phyloP scores from a whole-genome alignment of 495 filamentous ascomycete species.

The Penicillium malachiteum region DNA sequence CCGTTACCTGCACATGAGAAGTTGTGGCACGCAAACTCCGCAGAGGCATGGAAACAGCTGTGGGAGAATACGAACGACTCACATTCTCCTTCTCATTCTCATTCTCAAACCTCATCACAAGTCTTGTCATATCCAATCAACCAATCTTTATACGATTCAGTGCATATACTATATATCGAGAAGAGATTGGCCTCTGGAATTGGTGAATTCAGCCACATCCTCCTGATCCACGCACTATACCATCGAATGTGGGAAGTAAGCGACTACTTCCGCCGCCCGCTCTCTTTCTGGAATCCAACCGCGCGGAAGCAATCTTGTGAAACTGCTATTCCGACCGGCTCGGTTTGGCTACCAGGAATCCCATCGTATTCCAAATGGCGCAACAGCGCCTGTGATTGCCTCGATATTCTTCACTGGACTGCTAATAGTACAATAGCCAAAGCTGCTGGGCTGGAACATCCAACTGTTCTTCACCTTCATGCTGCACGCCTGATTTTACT shows the following conservation, averaged over 20 bases:
- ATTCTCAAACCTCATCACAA: not conserved
- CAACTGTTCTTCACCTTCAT: conserved; percentile 54
- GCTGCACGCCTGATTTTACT: conserved; percentile 42
- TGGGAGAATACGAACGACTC: conserved; percentile 26
- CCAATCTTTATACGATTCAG: conserved; percentile 43
- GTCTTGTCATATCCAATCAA: conserved; percentile 21
- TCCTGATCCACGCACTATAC: conserved; percentile 51
- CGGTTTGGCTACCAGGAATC: conserved; percentile 52
- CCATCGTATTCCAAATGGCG: conserved; percentile 54
- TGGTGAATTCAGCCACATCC: conserved; percentile 48
- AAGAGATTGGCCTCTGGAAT: conserved; percentile 42
- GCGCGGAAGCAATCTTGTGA: conserved; percentile 43
- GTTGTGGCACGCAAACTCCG: conserved; percentile 43
- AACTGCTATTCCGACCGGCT: conserved; percentile 34
- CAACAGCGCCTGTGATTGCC: conserved; percentile 53
- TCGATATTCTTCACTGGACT: conserved; percentile 57
- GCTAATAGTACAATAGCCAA: conserved; percentile 47
- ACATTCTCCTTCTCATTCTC: not conserved
- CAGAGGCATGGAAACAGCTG: conserved; percentile 38
- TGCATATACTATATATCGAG: conserved; percentile 51
- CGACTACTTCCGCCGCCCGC: conserved; percentile 43
- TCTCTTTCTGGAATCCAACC: conserved; percentile 51
- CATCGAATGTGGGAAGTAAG: conserved; percentile 53
- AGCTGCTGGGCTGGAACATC: conserved; percentile 49
- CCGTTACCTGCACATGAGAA: conserved; percentile 46